These are phyloP conservation scores for Trichoderma atrobrunneum DNA, from an alignment of 2,329 filamentous ascomycete genomes.

Conservation along the genomic window DNA sequence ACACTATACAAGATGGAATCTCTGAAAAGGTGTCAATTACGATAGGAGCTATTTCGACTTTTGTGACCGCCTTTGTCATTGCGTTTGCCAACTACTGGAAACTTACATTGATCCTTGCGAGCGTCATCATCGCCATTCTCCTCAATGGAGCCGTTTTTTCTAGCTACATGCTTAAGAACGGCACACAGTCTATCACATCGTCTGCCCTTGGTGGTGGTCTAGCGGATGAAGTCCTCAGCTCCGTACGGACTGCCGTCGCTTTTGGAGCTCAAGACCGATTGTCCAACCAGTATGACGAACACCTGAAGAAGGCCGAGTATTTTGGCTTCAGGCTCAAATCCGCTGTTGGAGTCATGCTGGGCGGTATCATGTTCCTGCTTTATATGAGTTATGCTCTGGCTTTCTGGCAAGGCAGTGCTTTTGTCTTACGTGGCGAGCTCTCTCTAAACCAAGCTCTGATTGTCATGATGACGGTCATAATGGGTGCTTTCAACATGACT, in stretches of 20 bases:
- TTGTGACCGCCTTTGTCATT: slow-evolving; percentile 85
- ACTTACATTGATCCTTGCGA: slow-evolving; percentile 80
- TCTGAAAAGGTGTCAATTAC: slow-evolving; percentile 85
- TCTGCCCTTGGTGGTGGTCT: slow-evolving; percentile 85
- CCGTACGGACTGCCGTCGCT: slow-evolving; percentile 85
- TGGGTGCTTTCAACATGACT: slow-evolving; percentile 86
- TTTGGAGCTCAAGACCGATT: slow-evolving; percentile 92
- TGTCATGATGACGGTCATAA: slow-evolving; percentile 86
- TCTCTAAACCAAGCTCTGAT: slow-evolving; percentile 71
- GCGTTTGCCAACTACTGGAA: slow-evolving; percentile 93
- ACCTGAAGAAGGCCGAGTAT: slow-evolving; percentile 69
- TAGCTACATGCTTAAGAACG: slow-evolving; percentile 74
- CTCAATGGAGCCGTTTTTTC: slow-evolving; percentile 72
- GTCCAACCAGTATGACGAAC: slow-evolving; percentile 77
- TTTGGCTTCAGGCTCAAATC: slow-evolving; percentile 76
- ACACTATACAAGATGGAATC: slow-evolving; percentile 88
- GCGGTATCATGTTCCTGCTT: slow-evolving; percentile 76
- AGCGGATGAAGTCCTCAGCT: slow-evolving; percentile 92
- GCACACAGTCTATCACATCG: slow-evolving; percentile 71
- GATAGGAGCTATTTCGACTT: slow-evolving; percentile 73
- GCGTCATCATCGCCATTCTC: slow-evolving; percentile 77
- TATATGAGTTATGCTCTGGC: slow-evolving; percentile 85
- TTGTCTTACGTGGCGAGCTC: slow-evolving; percentile 64
- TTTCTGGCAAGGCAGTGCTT: slow-evolving; percentile 84
- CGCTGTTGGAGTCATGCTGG: slow-evolving; percentile 73